Evolutionary conservation across 306 rosid genomes (phyloP), one percentile per base, ranked within the genome.

Genomic region (Cotoneaster glaucophyllus): DNA sequence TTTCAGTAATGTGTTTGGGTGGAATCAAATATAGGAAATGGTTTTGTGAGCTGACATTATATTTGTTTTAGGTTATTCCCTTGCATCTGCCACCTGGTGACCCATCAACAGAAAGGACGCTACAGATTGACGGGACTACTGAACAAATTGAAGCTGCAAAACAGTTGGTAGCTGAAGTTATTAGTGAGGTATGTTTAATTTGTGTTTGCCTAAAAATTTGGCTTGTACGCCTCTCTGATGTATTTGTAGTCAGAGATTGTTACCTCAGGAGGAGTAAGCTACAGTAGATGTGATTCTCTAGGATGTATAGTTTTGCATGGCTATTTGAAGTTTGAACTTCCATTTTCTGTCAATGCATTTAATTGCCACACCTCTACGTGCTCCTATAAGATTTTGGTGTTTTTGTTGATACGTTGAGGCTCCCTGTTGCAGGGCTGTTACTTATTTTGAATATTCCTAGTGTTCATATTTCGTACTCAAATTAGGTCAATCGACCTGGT

Each of bases 81-180:
- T 82, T 96, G 82, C 99, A 96, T 88, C 93, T 90, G 26, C 99
- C 99, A 69, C 99, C 98, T 26, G 99, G 99, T 68, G 99, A 96
- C 80, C 72, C 93, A 45, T 96, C 99, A 8, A 64, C 69, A 0
- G 98, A 96, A 80, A 88, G 99, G 82, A 96, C 99, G 21, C 59
- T 92, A 68, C 97, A 96, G 80, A 86, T 96, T 80, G 98, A 96
- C 70, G 99, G 99, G 69, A 86, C 93, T 15, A 71, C 87, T 26
- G 99, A 92, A 39, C 99, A 96, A 84, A 89, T 92, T 82, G 98
- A 96, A 77, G 81, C 87, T 73, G 98, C 98, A 37, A 96, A 92
- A 79, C 89, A 85, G 73, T 80, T 96, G 91, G 97, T 92, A 73
- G 78, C 87, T 82, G 90, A 91, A 84, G 88, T 96, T 77, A 88